Percentiles rank a stretch among this genome's conserved stretches.
These are phyloP conservation scores for Nakazawaea wickerhamii DNA, from an alignment of 805 yeast genomes.

Conservation along the genomic window DNA sequence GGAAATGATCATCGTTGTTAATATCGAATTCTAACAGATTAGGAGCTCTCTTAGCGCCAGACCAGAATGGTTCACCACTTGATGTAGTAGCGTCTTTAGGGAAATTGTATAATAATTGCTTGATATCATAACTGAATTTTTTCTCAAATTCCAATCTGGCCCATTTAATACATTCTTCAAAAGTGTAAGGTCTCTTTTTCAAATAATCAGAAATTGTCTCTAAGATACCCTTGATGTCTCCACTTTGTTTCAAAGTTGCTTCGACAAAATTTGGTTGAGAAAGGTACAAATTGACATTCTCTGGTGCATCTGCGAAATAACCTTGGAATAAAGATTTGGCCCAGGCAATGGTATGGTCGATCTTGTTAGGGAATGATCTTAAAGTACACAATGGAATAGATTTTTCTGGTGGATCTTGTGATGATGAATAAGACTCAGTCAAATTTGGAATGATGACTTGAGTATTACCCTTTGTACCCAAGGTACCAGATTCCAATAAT, in stretches of 20 bases:
- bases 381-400: conserved; percentile 95
- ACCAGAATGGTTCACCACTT: conserved; percentile 92
- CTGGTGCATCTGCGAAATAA: conserved; percentile 85
- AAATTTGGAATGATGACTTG: conserved; percentile 92
- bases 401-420: conserved; percentile 98
- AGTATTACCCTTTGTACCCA: conserved; percentile 97
- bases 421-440: conserved; percentile 93
- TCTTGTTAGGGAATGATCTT: conserved; percentile 95
- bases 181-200: conserved; percentile 76
- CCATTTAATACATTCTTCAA: conserved; percentile 95
- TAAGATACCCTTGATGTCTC: conserved; percentile 83
- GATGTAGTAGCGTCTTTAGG: conserved; percentile 92
- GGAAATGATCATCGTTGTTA: conserved; percentile 69
- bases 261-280: conserved; percentile 92
- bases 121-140: conserved; percentile 79
- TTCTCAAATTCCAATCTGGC: conserved; percentile 85
- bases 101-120: conserved; percentile 88
- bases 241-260: conserved; percentile 82
- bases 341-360: conserved; percentile 99
- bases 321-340: conserved; percentile 94
- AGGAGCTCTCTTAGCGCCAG: conserved; percentile 97
- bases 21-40: conserved; percentile 75
- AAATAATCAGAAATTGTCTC: conserved; percentile 76
- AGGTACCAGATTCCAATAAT: conserved; percentile 90
- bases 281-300: conserved; percentile 85